phyloP scores from a whole-genome alignment of 176 grass and related monocot genomes.

The Oryza nivara region DNA sequence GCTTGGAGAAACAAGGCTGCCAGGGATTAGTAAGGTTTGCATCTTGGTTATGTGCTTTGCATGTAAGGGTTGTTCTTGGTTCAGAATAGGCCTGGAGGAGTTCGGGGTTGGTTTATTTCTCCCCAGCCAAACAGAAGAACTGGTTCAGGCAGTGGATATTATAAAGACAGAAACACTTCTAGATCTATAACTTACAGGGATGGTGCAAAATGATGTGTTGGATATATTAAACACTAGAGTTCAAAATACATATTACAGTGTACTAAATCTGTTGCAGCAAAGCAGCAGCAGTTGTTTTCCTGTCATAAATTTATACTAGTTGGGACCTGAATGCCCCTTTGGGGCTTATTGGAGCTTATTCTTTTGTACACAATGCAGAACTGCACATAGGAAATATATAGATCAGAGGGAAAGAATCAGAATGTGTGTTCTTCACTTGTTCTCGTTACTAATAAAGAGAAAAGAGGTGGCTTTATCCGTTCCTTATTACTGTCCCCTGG shows the following conservation, averaged over 20 bases:
- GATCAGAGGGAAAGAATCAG: conserved; percentile 23
- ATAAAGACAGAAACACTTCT: background rate
- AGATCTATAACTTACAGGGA: background rate
- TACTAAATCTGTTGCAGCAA: conserved; percentile 34
- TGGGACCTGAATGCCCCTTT: conserved; percentile 1
- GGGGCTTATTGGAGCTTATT: conserved; percentile 26
- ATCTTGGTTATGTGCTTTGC: conserved; percentile 1
- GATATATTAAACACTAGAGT: conserved; percentile 40
- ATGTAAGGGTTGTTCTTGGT: background rate
- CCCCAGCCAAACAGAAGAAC: background rate
- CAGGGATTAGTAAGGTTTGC: conserved; percentile 54
- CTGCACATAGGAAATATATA: conserved; percentile 37
- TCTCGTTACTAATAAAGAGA: conserved; percentile 25
- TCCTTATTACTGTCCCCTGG: background rate
- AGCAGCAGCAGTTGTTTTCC: conserved; percentile 23
- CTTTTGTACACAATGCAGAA: conserved; percentile 34
- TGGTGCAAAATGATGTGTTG: conserved; percentile 17
- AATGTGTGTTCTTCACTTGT: background rate
- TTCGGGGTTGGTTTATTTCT: conserved; percentile 25
- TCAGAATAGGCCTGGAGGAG: background rate
- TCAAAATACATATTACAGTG: conserved; percentile 35
- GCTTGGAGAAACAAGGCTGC: conserved; percentile 79
- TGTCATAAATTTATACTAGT: conserved; percentile 8
- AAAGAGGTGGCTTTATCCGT: conserved; percentile 30
- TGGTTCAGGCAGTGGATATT: background rate